These are phyloP conservation scores for Lathyrus aphaca DNA, from an alignment of 306 rosid genomes.

Conservation along the genomic window DNA sequence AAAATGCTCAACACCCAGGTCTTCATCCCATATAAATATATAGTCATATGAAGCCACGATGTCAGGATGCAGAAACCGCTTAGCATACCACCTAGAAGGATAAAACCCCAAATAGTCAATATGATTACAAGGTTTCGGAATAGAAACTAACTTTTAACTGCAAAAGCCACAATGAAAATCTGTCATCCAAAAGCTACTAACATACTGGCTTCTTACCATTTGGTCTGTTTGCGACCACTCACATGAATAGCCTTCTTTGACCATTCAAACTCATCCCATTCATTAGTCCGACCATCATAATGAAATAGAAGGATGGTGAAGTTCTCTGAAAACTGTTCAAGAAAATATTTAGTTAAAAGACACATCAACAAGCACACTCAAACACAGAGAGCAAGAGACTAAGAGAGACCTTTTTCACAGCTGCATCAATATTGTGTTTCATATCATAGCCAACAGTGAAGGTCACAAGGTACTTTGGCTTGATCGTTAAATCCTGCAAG, in stretches of 20 bases:
- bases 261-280: conserved; percentile 98
- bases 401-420: conserved; percentile 80
- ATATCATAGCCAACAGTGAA: conserved; percentile 89
- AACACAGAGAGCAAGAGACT: conserved; percentile 35
- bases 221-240: conserved; percentile 85
- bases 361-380: conserved; percentile 9
- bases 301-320: conserved; percentile 92
- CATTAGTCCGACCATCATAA: conserved; percentile 91
- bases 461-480: conserved; percentile 90
- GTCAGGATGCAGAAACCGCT: conserved; percentile 96
- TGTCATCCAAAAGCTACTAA: conserved; percentile 4
- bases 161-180: background rate
- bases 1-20: conserved; percentile 95
- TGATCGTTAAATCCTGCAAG: conserved; percentile 81
- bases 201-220: conserved; percentile 62
- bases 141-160: conserved; percentile 14
- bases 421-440: conserved; percentile 76
- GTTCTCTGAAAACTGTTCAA: conserved; percentile 81
- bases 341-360: conserved; percentile 36
- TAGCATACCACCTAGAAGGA: conserved; percentile 90
- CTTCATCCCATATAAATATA: conserved; percentile 98
- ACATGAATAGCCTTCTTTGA: conserved; percentile 90
- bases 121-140: conserved; percentile 20
- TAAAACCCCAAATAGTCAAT: conserved; percentile 18
- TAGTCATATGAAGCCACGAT: conserved; percentile 98